Base-by-base conservation (phyloP, 352 stramenopile species). In the Pythium scleroteichum region DNA sequence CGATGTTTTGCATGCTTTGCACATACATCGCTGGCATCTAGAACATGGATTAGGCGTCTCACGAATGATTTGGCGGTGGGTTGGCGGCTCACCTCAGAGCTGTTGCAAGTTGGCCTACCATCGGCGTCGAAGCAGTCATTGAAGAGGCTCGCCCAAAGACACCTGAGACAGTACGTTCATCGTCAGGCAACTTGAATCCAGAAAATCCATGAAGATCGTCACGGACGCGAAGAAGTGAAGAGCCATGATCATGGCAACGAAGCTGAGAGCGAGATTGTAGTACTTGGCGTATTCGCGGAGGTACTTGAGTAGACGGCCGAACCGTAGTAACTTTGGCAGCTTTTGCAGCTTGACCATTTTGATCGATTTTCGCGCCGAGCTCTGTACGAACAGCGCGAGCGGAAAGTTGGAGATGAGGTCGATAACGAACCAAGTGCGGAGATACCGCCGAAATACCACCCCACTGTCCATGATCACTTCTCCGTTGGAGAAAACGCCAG, bases 301-400 rank as follows among this genome's bases (percentile, higher is more conserved):
- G 64, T 90, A 90, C 61, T 90, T 89, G 35, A 93, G 71, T 19
- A 92, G 63, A 0, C 80, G 75, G 16, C 79, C 82, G 45, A 94
- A 73, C 3, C 85, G 84, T 13, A 95, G 68, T 4, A 95, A 59
- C 58, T 92, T 94, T 13, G 82, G 84, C n/a, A 92, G 82, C 42
- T 94, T 95, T 53, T 94, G 80, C 2, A 96, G 65, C 38, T 92
- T 92, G 10, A 92, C 71, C 26, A 93, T 90, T 55, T 93, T 94
- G 53, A 93, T 64, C 16, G 81, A 89, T 62, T 89, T 89, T 22
- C 69, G 66, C 10, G 76, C 76, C 16, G 82, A 79, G 17, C 63
- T 76, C 26, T 74, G 50, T 4, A 90, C 70, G 39, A 92, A 85
- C 0, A 91, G 66, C 14, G 85, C 64, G 32, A 93, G 71, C n/a